Conservation (phyloP, 495 filamentous ascomycete species). For the Penicillium desertorum region DNA sequence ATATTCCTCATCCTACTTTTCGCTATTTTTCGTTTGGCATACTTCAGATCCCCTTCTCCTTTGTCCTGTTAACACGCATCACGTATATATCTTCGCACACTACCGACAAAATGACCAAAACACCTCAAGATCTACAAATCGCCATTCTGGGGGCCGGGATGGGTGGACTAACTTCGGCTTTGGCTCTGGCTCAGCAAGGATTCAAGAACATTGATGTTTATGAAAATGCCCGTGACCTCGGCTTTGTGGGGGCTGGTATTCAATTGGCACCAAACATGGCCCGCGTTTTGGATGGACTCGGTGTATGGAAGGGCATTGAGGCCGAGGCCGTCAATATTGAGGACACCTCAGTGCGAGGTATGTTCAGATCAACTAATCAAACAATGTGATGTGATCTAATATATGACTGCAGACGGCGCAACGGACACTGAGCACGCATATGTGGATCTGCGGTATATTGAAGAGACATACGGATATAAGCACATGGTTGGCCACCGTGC, state of each 20-base stretch:
- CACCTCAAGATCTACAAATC: conserved; percentile 43
- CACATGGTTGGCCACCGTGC: conserved; percentile 79
- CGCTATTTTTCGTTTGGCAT: background rate
- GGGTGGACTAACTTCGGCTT: conserved; percentile 70
- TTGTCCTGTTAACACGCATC: background rate
- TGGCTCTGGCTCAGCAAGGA: conserved; percentile 70
- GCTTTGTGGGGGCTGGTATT: conserved; percentile 81
- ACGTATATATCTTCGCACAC: conserved; percentile 4
- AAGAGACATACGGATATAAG: conserved; percentile 65
- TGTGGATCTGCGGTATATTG: conserved; percentile 66
- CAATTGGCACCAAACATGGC: conserved; percentile 81
- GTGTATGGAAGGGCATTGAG: conserved; percentile 67
- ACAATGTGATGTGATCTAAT: background rate
- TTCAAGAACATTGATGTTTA: conserved; percentile 72
- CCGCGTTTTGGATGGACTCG: conserved; percentile 67
- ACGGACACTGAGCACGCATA: conserved; percentile 66
- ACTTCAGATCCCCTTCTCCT: background rate
- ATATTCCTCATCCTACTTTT: background rate
- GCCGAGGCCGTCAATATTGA: conserved; percentile 57
- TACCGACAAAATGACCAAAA: conserved; percentile 29
- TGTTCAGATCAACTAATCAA: conserved; percentile 3
- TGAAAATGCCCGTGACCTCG: conserved; percentile 69
- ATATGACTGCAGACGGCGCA: conserved; percentile 56
- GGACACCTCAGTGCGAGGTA: conserved; percentile 55
- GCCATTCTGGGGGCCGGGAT: conserved; percentile 60